Conservation (phyloP, 2,329 filamentous ascomycete genomes). For the Stagonosporopsis tanaceti region DNA sequence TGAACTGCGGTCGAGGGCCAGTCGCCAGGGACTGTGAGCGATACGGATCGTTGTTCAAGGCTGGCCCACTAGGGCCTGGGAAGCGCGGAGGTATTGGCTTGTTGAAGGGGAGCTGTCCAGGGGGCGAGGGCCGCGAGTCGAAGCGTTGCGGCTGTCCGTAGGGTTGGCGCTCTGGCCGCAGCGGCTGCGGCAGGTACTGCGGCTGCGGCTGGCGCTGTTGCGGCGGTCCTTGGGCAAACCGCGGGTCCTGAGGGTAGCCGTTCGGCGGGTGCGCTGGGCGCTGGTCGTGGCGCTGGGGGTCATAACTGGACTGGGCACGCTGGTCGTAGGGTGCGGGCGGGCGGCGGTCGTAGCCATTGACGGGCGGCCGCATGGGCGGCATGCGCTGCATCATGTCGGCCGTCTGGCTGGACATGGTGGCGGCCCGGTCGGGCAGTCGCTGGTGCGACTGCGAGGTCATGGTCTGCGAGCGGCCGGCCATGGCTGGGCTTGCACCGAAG, state of each 20-base stretch:
- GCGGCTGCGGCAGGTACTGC: conserved; percentile 67
- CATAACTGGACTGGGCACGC: conserved; percentile 34
- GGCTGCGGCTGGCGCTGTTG: conserved; percentile 57
- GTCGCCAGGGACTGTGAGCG: conserved; percentile 92
- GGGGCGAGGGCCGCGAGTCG: conserved; percentile 64
- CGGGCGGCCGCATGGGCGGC: conserved; percentile 66
- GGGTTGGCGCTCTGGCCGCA: conserved; percentile 70
- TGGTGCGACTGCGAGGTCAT: conserved; percentile 83
- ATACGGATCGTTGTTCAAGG: conserved; percentile 84
- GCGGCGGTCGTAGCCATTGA: conserved; percentile 51
- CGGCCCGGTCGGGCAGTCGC: conserved; percentile 72
- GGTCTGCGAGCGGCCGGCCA: conserved; percentile 85
- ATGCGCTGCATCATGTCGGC: conserved; percentile 67
- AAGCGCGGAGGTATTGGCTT: conserved; percentile 67
- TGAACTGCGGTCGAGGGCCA: conserved; percentile 73
- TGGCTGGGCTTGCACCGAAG: conserved; percentile 82
- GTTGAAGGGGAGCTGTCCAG: conserved; percentile 58
- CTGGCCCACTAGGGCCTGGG: conserved; percentile 65
- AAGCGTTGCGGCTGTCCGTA: conserved; percentile 77
- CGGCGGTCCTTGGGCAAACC: conserved; percentile 45
- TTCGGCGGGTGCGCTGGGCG: conserved; percentile 44
- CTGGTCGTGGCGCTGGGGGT: conserved; percentile 40
- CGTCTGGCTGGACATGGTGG: conserved; percentile 66
- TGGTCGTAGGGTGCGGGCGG: conserved; percentile 41
- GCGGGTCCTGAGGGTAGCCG: conserved; percentile 49